phyloP scores from a whole-genome alignment of 495 filamentous ascomycete species.

The Trichoderma reesei region DNA sequence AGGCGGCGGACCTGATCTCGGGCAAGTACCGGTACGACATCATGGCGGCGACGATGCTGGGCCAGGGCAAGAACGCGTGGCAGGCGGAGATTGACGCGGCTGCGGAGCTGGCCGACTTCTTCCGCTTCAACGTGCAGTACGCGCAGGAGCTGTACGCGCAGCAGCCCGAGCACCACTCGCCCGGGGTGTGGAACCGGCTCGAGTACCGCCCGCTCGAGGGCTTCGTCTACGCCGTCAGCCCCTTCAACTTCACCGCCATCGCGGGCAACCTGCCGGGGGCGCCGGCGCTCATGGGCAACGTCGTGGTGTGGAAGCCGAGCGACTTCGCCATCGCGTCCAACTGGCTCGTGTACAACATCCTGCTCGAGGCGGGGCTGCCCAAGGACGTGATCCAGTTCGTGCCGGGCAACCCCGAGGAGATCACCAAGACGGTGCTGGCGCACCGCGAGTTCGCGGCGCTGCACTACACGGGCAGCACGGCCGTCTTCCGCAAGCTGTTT shows the following conservation, averaged over 20 bases:
- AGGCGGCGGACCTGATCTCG: slow-evolving; percentile 80
- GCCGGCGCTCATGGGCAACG: slow-evolving; percentile 74
- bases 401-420: slow-evolving; percentile 63
- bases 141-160: slow-evolving; percentile 79
- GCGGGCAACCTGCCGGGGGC: slow-evolving; percentile 66
- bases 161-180: slow-evolving; percentile 66
- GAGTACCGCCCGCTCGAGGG: slow-evolving; percentile 80
- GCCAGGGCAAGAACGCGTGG: slow-evolving; percentile 94
- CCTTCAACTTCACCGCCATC: slow-evolving; percentile 87
- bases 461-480: slow-evolving; percentile 74
- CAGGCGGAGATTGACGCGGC: slow-evolving; percentile 95
- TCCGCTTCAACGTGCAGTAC: slow-evolving; percentile 82
- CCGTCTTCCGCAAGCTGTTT: slow-evolving; percentile 69
- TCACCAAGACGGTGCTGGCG: slow-evolving; percentile 57
- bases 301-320: slow-evolving; percentile 83
- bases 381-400: slow-evolving; percentile 75
- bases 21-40: slow-evolving; percentile 88
- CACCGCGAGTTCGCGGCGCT: slow-evolving; percentile 66
- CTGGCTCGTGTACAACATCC: slow-evolving; percentile 67
- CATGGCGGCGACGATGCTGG: slow-evolving; percentile 87
- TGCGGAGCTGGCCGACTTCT: slow-evolving; percentile 84
- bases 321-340: slow-evolving; percentile 67
- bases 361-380: slow-evolving; percentile 80
- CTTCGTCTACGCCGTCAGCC: slow-evolving; percentile 77
- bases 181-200: slow-evolving; percentile 73